Evolutionary conservation across 1,284 basidiomycete genomes (phyloP).

Genomic region (Leccinum pachyderme): DNA sequence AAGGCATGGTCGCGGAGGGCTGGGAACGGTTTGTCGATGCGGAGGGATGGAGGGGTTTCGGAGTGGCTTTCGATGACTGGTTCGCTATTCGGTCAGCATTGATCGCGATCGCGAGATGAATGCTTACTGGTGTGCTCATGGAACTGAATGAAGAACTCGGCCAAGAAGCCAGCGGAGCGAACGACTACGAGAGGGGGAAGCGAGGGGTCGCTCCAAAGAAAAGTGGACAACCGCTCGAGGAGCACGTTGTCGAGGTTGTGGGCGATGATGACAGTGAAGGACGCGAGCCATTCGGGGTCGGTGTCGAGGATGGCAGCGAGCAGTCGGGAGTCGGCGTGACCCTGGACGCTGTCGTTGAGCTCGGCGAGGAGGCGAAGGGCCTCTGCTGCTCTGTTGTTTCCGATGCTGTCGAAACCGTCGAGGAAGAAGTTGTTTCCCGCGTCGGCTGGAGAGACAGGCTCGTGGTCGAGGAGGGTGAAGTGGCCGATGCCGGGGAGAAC

Average conservation of each 20-base stretch:
- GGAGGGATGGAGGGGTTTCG: slow-evolving; percentile 78
- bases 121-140: slow-evolving; percentile 79
- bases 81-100: slow-evolving; percentile 9
- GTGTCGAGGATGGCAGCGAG: slow-evolving; percentile 58
- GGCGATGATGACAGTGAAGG: slow-evolving; percentile 81
- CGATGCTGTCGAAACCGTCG: slow-evolving; percentile 71
- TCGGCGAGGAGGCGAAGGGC: slow-evolving; percentile 78
- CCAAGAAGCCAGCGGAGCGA: slow-evolving; percentile 83
- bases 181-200: slow-evolving; percentile 73
- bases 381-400: slow-evolving; percentile 78
- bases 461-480: slow-evolving; percentile 83
- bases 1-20: slow-evolving; percentile 71
- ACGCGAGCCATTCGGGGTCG: slow-evolving; percentile 48
- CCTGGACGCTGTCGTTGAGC: slow-evolving; percentile 86
- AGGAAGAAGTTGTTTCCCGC: slow-evolving; percentile 97
- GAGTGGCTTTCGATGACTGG: slow-evolving; percentile 93
- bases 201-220: slow-evolving; percentile 65
- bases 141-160: slow-evolving; percentile 86
- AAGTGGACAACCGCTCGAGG: slow-evolving; percentile 57
- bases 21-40: slow-evolving; percentile 89
- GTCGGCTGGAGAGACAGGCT: slow-evolving; percentile 66
- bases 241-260: slow-evolving; percentile 68
- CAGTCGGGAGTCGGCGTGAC: slow-evolving; percentile 60
- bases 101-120: neutral
- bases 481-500: slow-evolving; percentile 92